Evolutionary conservation across 2,329 filamentous ascomycete genomes (phyloP).

Genomic region (Talaromyces rugulosus): DNA sequence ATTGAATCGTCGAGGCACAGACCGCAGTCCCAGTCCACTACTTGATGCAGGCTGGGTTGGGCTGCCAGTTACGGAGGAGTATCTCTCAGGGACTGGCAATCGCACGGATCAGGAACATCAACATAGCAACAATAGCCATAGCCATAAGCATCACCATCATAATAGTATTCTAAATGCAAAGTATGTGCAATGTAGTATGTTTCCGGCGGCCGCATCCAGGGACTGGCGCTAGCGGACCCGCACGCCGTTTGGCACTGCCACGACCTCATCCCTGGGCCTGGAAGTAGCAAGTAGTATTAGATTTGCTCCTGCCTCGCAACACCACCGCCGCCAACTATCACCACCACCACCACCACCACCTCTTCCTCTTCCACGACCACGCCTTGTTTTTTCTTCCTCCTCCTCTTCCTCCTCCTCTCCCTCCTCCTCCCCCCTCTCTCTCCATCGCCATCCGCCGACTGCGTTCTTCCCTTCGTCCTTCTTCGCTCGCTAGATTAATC

Average conservation of each 20-base stretch:
- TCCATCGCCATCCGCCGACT: constrained; percentile 13
- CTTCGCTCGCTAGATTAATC: constrained; percentile 3
- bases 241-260: not conserved
- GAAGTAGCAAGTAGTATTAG: not conserved
- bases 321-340: not conserved
- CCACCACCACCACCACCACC: too few species aligned
- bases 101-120: too few species aligned
- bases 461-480: constrained; percentile 7
- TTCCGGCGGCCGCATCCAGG: not conserved
- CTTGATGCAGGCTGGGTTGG: too few species aligned
- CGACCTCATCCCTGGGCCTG: not conserved
- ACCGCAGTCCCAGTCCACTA: too few species aligned
- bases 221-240: not conserved
- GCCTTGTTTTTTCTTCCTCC: constrained; percentile 15
- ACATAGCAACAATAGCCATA: too few species aligned
- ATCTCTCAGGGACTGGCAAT: too few species aligned
- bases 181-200: not conserved
- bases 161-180: too few species aligned
- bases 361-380: not conserved
- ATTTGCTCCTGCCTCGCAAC: not conserved
- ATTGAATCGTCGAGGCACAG: too few species aligned
- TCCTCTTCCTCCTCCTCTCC: constrained; percentile 13
- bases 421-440: constrained; percentile 18
- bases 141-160: too few species aligned
- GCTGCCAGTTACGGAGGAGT: too few species aligned